A percentile compares a stretch with the other conserved stretches of the same genome.
Evolutionary conservation across 2,329 filamentous ascomycete species (phyloP).

Genomic region (Hansfordia pulvinata): DNA sequence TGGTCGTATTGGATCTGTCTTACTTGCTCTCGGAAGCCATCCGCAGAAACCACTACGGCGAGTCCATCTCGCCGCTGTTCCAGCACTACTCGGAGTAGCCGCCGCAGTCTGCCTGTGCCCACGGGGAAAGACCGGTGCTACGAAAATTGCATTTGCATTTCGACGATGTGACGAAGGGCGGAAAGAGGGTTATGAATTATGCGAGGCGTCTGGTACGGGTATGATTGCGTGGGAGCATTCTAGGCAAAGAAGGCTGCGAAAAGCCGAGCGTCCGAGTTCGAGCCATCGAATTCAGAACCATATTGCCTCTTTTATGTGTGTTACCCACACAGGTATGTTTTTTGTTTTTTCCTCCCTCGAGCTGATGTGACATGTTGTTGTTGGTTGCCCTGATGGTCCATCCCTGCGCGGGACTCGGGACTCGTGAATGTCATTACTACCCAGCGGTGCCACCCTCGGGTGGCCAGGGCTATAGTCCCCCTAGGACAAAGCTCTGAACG

Average conservation of each 20-base stretch:
- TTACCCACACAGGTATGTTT: constrained; percentile 14
- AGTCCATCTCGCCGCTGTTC: constrained; percentile 60
- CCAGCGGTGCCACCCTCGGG: constrained; percentile 66
- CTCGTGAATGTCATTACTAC: constrained; percentile 11
- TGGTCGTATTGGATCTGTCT: constrained; percentile 81
- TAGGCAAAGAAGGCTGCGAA: constrained; percentile 6
- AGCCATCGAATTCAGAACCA: constrained; percentile 14
- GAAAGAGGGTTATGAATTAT: constrained; percentile 8
- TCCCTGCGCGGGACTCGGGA: too few species aligned
- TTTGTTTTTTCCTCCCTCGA: too few species aligned
- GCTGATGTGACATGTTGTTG: constrained; percentile 1
- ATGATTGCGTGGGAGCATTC: constrained; percentile 3
- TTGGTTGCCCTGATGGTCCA: too few species aligned
- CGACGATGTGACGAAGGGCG: constrained; percentile 4
- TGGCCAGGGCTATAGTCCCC: constrained; percentile 57
- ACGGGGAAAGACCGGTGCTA: too few species aligned
- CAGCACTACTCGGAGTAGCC: constrained; percentile 47
- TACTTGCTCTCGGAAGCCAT: constrained; percentile 85
- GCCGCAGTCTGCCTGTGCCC: constrained; percentile 4
- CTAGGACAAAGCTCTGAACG: constrained; percentile 64
- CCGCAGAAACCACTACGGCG: constrained; percentile 89
- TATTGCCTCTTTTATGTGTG: constrained; percentile 8
- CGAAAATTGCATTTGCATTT: constrained; percentile 9
- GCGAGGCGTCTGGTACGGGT: constrained; percentile 13
- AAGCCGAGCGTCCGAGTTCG: too few species aligned